A percentile compares a stretch with the other conserved stretches of the same genome.
These are phyloP conservation scores for Meira miltonrushii DNA, from an alignment of 1,284 basidiomycete genomes.

Conservation along the genomic window DNA sequence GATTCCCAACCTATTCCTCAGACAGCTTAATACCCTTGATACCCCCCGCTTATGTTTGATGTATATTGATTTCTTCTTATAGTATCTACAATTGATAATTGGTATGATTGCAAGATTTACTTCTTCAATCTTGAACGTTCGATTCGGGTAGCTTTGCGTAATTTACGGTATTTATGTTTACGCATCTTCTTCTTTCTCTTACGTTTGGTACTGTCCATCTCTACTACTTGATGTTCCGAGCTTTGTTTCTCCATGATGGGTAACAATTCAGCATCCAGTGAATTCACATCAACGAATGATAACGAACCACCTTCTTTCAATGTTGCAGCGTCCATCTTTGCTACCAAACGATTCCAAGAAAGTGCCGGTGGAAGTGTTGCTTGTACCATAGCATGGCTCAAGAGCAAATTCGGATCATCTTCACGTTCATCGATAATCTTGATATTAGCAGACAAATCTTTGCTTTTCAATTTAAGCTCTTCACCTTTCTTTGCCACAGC, in stretches of 20 bases:
- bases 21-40: too few species aligned
- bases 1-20: too few species aligned
- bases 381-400: conserved; percentile 47
- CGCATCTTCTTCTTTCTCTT: conserved; percentile 52
- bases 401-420: conserved; percentile 42
- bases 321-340: conserved; percentile 30
- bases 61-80: too few species aligned
- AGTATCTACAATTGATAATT: too few species aligned
- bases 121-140: conserved; percentile 24
- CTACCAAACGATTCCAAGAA: conserved; percentile 38
- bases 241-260: neutral
- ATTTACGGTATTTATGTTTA: conserved; percentile 52
- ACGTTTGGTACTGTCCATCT: conserved; percentile 47
- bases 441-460: neutral
- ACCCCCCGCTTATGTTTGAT: too few species aligned
- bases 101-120: conserved; percentile 2
- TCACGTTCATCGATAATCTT: conserved; percentile 13
- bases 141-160: conserved; percentile 46
- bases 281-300: conserved; percentile 15
- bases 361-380: conserved; percentile 35
- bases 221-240: conserved; percentile 24
- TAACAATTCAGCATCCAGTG: conserved; percentile 24
- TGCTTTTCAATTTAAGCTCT: neutral
- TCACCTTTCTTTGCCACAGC: conserved; percentile 11
- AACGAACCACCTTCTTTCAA: conserved; percentile 9